Conservation (phyloP, 1,139 yeast species). For the Taphrina betulina region DNA sequence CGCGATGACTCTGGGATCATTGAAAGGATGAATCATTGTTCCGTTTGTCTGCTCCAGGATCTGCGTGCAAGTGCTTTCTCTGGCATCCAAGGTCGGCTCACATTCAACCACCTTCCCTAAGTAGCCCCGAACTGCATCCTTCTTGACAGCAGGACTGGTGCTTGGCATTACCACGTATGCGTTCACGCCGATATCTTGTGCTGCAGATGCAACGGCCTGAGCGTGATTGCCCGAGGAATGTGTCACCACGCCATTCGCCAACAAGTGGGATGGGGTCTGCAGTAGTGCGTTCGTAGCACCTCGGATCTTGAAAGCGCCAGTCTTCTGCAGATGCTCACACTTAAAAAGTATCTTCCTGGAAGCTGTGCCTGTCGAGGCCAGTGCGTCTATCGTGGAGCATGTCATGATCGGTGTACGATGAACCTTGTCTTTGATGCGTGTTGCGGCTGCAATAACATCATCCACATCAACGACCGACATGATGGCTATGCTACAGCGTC, state of each 20-base stretch:
- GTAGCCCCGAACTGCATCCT: slow-evolving; percentile 36
- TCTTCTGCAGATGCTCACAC: slow-evolving; percentile 37
- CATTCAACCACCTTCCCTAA: slow-evolving; percentile 36
- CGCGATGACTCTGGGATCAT: slow-evolving; percentile 36
- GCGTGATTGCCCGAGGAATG: slow-evolving; percentile 39
- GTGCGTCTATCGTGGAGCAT: slow-evolving; percentile 32
- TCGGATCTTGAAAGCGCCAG: slow-evolving; percentile 39
- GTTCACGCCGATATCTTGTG: slow-evolving; percentile 24
- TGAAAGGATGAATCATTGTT: slow-evolving; percentile 36
- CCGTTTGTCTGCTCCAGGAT: slow-evolving; percentile 35
- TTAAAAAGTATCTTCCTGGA: slow-evolving; percentile 33
- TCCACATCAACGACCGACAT: slow-evolving; percentile 1
- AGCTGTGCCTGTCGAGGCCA: slow-evolving; percentile 21
- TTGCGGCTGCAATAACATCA: slow-evolving; percentile 34
- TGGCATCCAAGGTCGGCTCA: slow-evolving; percentile 33
- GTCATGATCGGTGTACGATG: slow-evolving; percentile 37
- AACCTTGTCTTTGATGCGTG: slow-evolving; percentile 28
- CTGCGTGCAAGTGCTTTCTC: slow-evolving; percentile 31
- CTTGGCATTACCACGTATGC: slow-evolving; percentile 37
- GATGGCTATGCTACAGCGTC: too few relatives aligned
- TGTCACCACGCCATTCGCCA: slow-evolving; percentile 36
- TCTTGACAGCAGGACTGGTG: slow-evolving; percentile 36
- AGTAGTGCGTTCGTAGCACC: slow-evolving; percentile 38
- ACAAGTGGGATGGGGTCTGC: slow-evolving; percentile 26
- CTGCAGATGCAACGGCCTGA: slow-evolving; percentile 38